A percentile compares a stretch with the other conserved stretches of the same genome.
phyloP scores from a whole-genome alignment of 2,329 filamentous ascomycete species.

The Xylogone sp. region DNA sequence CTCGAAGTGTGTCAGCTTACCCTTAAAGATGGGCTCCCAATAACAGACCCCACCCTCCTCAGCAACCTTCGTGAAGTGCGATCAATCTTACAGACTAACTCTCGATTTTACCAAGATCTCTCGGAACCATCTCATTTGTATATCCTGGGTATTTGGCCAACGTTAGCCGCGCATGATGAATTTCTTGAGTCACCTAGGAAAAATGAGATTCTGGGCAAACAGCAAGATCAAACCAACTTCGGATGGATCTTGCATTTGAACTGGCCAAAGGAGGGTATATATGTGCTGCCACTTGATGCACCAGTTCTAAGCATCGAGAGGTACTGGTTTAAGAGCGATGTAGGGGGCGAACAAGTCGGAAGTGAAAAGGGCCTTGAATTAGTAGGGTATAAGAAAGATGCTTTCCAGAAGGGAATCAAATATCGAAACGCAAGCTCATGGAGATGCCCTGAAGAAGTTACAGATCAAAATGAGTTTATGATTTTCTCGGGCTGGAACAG shows the following conservation, averaged over 20 bases:
- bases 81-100: constrained; percentile 8
- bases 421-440: constrained; percentile 4
- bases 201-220: constrained; percentile 10
- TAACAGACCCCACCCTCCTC: constrained; percentile 9
- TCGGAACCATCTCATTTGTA: constrained; percentile 12
- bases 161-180: constrained; percentile 6
- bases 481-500: constrained; percentile 11
- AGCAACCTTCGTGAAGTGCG: constrained; percentile 7
- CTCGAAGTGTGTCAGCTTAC: constrained; percentile 15
- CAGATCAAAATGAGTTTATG: constrained; percentile 8
- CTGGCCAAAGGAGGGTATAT: constrained; percentile 3
- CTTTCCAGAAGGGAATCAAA: constrained; percentile 6
- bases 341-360: constrained; percentile 1
- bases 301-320: constrained; percentile 10
- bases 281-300: constrained; percentile 8
- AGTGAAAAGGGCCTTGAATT: constrained; percentile 1
- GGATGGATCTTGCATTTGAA: constrained; percentile 11
- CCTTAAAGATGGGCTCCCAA: constrained; percentile 6
- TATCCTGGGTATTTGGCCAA: constrained; percentile 15
- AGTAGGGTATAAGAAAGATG: constrained; percentile 1
- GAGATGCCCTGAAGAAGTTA: neutral
- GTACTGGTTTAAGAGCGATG: constrained; percentile 1
- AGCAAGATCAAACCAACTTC: constrained; percentile 12
- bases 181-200: constrained; percentile 10
- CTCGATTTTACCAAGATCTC: constrained; percentile 13